Base-by-base conservation (phyloP, 192 early-diverging fungal species). In the Backusella psychrophila region DNA sequence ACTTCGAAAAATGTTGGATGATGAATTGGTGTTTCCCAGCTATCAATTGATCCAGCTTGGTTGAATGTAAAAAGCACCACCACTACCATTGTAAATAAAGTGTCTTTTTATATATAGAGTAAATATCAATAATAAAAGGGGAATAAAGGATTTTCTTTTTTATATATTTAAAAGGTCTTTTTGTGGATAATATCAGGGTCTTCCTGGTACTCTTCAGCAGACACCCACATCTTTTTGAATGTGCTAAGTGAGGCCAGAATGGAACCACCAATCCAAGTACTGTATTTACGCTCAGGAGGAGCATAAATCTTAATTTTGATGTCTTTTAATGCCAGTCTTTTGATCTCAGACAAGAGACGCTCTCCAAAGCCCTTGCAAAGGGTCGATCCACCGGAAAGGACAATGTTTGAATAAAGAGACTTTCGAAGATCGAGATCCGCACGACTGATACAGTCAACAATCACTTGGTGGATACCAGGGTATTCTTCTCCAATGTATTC, bases 191-290 rank as follows among this genome's bases (percentile, higher is more conserved):
- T 92, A 72, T 98, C 96, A 5, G 96, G 95, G 81, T 99, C 96
- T 83, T 99, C 97, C 79, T 97, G 93, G 80, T 94, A 95, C 86
- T 99, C 97, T 83, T 98, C 96, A 65, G 98, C 94, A 5, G 96
- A 95, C 14, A 99, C 91, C 98, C 98, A 99, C 95, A 99, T 97
- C 91, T 96, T 98, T 83, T 97, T 97, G 88, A 99, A 99, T n/a
- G 97, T 96, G 84, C 94, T 95, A 73, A 98, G 89, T 11, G 94
- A 94, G 7, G 96, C 96, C 63, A 98, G 78, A 87, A 99, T 98
- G 36, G 94, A 95, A 0, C 97, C 97, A 70, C 97, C 98, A 77
- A 98, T 97, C 97, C 98, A 99, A 35, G 97, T 98, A 35, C 94
- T 94, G 84, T 97, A 99, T 82, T 96, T 98, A 74, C 98, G 93